Conservation (phyloP, 805 yeast genomes). For the Metahyphopichia silvanorum region DNA sequence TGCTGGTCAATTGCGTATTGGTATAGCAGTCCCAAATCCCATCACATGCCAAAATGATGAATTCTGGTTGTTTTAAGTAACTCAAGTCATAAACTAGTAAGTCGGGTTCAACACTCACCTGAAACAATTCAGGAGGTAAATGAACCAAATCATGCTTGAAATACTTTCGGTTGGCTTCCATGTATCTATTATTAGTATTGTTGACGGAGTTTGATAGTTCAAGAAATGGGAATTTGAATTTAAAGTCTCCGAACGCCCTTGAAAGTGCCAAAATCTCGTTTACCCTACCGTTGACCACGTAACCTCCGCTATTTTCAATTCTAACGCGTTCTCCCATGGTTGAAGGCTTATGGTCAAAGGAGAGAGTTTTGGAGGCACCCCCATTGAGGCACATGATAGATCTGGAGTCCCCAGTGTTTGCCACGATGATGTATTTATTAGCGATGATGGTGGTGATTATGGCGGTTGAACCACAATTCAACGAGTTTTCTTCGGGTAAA, state of each 20-base stretch:
- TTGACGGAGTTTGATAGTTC: conserved; percentile 11
- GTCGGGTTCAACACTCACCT: conserved; percentile 44
- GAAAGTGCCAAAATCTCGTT: conserved; percentile 42
- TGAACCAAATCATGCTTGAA: conserved; percentile 25
- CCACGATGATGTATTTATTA: conserved; percentile 47
- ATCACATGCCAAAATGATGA: conserved; percentile 41
- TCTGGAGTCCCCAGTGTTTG: conserved; percentile 78
- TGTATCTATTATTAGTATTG: conserved; percentile 26
- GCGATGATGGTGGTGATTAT: conserved; percentile 28
- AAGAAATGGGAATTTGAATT: conserved; percentile 38
- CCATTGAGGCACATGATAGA: conserved; percentile 56
- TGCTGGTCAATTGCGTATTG: conserved; percentile 49
- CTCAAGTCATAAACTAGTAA: conserved; percentile 33
- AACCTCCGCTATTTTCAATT: conserved; percentile 40
- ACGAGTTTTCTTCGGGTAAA: conserved; percentile 20
- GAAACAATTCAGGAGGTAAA: conserved; percentile 42
- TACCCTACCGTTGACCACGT: conserved; percentile 34
- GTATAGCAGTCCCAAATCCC: conserved; percentile 51
- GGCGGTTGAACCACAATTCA: conserved; percentile 43
- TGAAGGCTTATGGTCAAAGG: conserved; percentile 44
- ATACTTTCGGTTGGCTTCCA: conserved; percentile 16
- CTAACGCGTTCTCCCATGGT: conserved; percentile 43
- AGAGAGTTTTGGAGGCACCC: conserved; percentile 51
- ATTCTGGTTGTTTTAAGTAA: conserved; percentile 25
- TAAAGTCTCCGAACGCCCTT: conserved; percentile 44